Conservation (phyloP, 257 asterid genomes). For the Lycium barbarum region DNA sequence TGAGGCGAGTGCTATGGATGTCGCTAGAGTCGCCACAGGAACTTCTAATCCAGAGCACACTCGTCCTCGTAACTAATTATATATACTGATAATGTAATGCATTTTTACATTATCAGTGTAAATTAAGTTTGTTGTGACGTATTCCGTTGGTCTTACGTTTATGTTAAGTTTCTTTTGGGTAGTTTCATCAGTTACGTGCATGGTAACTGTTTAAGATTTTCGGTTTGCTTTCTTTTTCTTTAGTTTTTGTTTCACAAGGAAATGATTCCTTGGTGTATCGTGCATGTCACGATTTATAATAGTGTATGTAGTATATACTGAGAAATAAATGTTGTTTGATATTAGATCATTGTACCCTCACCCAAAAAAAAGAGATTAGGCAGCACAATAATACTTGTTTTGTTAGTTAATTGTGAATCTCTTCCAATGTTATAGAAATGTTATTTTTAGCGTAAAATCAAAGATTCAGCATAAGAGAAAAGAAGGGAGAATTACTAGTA, state of each 20-base stretch:
- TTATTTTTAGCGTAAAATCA: too few species aligned
- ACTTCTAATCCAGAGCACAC: slow-evolving; percentile 52
- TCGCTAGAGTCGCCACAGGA: slow-evolving; percentile 69
- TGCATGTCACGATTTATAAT: slow-evolving; percentile 19
- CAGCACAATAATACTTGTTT: too few species aligned
- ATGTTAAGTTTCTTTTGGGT: background rate
- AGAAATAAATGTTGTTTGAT: background rate
- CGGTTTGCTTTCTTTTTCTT: background rate
- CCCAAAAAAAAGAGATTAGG: too few species aligned
- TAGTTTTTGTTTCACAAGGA: background rate
- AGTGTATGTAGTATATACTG: background rate
- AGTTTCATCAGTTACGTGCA: slow-evolving; percentile 8
- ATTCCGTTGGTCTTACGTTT: background rate
- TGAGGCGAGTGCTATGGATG: slow-evolving; percentile 83
- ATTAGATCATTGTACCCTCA: background rate
- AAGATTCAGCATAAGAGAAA: too few species aligned
- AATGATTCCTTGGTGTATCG: background rate
- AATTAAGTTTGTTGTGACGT: background rate
- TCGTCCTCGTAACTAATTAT: slow-evolving; percentile 49
- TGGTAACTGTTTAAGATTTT: background rate
- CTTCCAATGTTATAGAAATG: too few species aligned
- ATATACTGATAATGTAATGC: background rate
- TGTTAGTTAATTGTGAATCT: too few species aligned
- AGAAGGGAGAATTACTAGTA: too few species aligned
- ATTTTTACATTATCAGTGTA: background rate